Evolutionary conservation across 345 rosid species (phyloP), one percentile per base, ranked within the genome.

Genomic region (Pugionium dolabratum): DNA sequence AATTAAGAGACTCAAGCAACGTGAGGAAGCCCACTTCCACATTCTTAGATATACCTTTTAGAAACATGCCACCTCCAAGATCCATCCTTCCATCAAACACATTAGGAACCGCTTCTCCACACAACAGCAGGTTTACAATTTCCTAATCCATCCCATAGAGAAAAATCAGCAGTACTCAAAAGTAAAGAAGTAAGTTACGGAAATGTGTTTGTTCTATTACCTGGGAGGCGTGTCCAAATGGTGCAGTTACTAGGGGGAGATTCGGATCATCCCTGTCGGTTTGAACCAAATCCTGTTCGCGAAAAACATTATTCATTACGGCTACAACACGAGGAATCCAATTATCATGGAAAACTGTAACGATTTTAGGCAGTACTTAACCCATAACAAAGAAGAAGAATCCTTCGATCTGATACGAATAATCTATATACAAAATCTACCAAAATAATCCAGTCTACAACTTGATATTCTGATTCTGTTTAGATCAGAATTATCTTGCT

Each of bases 141-240:
- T 95, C 98, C 99, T 95, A 81, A 58, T 78, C 51, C 68, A 78
- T 36, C 28, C 54, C 30, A 70, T 6, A 28, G 1, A 79, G 9
- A 11, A 54, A 56, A 36, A 48, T 62, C 54, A 54, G 33, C 54
- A 35, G 36, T 1, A 52, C 18, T 18, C 18, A 18, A 18, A 18
- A 18, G 18, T 18, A 18, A 18, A 10, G 28, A 47, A 37, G 55
- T 6, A 67, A 41, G 9, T 11, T 11, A 45, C 0, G 32, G 63
- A 37, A 54, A 62, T 33, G 64, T 59, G 53, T 59, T 52, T 0
- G 43, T 56, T 73, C 35, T 4, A n/a, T 1, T 80, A 95, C 98
- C 96, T 95, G 99, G 4, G 99, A 95, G 6, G 99, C 99, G 83
- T 95, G 98, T 57, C 99, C 99, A 82, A 95, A 95, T 51, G 99